Conservation (phyloP, 345 rosid species). For the Erodium maritimum region DNA sequence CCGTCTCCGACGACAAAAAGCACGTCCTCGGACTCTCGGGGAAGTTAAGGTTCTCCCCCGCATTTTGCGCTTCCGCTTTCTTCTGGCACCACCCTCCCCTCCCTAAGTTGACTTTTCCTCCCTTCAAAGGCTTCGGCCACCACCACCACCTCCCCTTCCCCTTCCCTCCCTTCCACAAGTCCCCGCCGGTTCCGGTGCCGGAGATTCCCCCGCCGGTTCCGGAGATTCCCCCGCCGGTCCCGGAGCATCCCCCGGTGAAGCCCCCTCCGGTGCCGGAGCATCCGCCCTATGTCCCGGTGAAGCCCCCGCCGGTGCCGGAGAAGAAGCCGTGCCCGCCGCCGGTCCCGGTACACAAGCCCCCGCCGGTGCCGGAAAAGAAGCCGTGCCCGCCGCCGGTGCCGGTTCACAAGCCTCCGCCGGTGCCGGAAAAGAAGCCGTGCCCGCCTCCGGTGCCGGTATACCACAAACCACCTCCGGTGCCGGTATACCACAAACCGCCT, state of each 20-base stretch:
- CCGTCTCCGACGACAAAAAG: constrained; percentile 22
- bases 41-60: constrained; percentile 48
- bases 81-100: constrained; percentile 29
- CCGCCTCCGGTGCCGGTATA: too few relatives aligned
- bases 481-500: too few relatives aligned
- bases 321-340: not conserved
- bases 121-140: too few relatives aligned
- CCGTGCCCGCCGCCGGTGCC: constrained; percentile 1
- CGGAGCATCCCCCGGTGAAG: constrained; percentile 3
- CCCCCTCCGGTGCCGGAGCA: constrained; percentile 1
- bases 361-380: constrained; percentile 4
- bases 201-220: not conserved
- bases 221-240: constrained; percentile 7
- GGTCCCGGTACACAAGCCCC: too few relatives aligned
- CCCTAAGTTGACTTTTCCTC: constrained; percentile 2
- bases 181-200: constrained; percentile 11
- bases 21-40: constrained; percentile 44
- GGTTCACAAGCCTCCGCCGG: constrained; percentile 10
- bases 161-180: constrained; percentile 17
- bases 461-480: too few relatives aligned
- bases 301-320: constrained; percentile 1
- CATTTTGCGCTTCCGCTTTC: constrained; percentile 44
- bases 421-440: not conserved
- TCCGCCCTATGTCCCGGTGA: too few relatives aligned
- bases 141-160: constrained; percentile 8